Base-by-base conservation (phyloP, 2,329 filamentous ascomycete genomes). In the Kalmusia sp. region DNA sequence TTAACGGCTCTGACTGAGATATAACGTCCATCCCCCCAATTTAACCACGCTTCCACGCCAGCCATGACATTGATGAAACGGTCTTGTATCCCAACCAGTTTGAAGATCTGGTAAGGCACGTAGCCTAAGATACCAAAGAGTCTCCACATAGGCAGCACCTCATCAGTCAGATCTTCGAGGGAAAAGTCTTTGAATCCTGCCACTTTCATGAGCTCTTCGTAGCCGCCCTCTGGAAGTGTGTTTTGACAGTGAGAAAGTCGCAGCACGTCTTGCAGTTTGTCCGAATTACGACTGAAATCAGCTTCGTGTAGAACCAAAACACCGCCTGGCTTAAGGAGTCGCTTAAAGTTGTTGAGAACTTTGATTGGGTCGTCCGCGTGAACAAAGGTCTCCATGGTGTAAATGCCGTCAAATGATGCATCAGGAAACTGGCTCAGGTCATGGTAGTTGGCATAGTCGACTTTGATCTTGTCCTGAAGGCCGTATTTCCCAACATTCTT, bases 331-430 rank as follows among this genome's bases (percentile, higher is more conserved):
- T 71, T 70, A 5, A 84, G 66, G 0, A 83, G 57, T 12, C 80
- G 77, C 61, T 73, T 76, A 67, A 84, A 83, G 15, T 78, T 77
- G 5, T 55, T 58, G 82, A n/a, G 67, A 1, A 78, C 82, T 6
- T 63, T 66, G 34, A 73, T 57, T 0, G 79, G 77, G 33, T 83
- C 75, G 1, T 77, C 80, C 1, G 82, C 80, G 59, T 85, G 82
- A 0, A 83, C 81, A 40, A 85, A 77, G 0, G 81, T 83, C 64
- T 85, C 81, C 77, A 84, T 81, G 0, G 82, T 84, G 63, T 84
- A 85, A 24, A 80, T 68, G 3, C 81, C 82, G 49, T 85, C 81
- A 35, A 81, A 76, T 0, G 72, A 77, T 3, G 59, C 65, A 22
- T 69, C 58, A 0, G 58, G 49, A 19, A 83, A 68, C 4, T 57